These are phyloP conservation scores for Bathelium albidoporum DNA, from an alignment of 495 filamentous ascomycete species.

Conservation along the genomic window DNA sequence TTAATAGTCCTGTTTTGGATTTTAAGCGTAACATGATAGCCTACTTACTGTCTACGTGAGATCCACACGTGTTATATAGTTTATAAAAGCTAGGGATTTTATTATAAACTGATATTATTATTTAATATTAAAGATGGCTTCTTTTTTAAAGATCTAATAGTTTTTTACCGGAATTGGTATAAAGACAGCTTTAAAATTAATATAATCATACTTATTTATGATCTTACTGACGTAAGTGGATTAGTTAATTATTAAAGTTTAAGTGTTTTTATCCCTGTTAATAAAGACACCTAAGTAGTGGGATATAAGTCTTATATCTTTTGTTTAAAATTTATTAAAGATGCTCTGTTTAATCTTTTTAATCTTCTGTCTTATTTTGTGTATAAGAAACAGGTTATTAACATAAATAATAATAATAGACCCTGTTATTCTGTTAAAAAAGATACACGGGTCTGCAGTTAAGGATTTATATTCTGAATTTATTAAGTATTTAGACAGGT, in stretches of 20 bases:
- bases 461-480: neutral
- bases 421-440: neutral
- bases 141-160: neutral
- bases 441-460: neutral
- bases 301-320: neutral
- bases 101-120: neutral
- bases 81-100: neutral
- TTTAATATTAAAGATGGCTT: neutral
- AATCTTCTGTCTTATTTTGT: neutral
- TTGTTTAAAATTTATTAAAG: neutral
- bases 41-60: neutral
- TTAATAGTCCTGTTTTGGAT: neutral
- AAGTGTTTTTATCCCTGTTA: neutral
- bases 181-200: neutral
- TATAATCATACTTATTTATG: neutral
- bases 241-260: neutral
- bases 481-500: neutral
- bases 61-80: neutral
- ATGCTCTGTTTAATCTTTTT: neutral
- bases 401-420: neutral
- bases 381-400: neutral
- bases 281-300: neutral
- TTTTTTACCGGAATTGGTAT: neutral
- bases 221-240: neutral
- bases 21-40: neutral